Conservation (phyloP, 306 rosid species). For the Lathyrus sativus region DNA sequence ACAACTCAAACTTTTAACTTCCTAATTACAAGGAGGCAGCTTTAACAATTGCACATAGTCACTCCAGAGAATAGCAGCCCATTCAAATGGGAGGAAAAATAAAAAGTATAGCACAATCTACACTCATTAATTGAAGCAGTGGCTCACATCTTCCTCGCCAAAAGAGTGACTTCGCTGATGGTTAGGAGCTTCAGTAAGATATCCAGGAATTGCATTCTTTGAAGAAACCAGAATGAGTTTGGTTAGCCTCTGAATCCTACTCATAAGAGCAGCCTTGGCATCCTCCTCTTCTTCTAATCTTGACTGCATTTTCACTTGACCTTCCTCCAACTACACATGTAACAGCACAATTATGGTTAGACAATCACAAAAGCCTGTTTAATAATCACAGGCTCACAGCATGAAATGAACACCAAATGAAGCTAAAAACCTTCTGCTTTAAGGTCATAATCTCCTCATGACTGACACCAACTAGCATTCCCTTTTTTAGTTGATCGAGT, state of each 20-base stretch:
- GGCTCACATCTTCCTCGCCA: conserved; percentile 88
- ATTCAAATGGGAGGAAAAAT: conserved; percentile 3
- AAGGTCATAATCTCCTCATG: conserved; percentile 89
- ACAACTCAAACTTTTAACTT: not conserved
- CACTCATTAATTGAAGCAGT: conserved; percentile 32
- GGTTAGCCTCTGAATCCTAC: conserved; percentile 98
- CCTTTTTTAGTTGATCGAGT: conserved; percentile 90
- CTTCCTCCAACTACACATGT: conserved; percentile 83
- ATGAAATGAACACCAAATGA: conserved; percentile 27
- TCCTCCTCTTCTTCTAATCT: conserved; percentile 99
- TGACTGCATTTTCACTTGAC: conserved; percentile 97
- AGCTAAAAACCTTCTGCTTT: conserved; percentile 75
- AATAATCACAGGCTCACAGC: conserved; percentile 21
- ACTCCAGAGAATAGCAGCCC: conserved; percentile 8
- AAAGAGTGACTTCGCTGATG: conserved; percentile 75
- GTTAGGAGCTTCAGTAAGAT: conserved; percentile 71
- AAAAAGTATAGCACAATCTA: conserved; percentile 9
- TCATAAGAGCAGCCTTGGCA: conserved; percentile 97
- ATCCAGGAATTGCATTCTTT: conserved; percentile 86
- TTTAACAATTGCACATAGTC: not conserved
- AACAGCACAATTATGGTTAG: conserved; percentile 26
- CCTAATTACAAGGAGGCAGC: conserved; percentile 6
- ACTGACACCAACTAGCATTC: conserved; percentile 79
- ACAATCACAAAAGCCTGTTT: conserved; percentile 21
- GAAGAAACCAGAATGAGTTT: conserved; percentile 98